These are phyloP conservation scores for Flaveria brownii DNA, from an alignment of 129 eudicot genomes.

Conservation along the genomic window DNA sequence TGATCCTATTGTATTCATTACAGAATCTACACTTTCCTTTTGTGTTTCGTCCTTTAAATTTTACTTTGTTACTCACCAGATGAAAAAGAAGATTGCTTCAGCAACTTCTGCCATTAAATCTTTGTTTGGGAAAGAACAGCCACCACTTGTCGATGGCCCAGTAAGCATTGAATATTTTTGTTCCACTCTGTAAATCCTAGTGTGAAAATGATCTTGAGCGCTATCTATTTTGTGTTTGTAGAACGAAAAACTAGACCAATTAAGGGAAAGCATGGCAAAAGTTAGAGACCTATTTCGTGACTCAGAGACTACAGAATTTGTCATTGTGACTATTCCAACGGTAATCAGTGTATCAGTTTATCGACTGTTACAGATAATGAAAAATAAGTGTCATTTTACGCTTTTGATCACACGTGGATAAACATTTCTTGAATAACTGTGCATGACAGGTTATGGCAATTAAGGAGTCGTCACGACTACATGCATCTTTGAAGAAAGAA, in stretches of 20 bases:
- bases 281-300: constrained; percentile 69
- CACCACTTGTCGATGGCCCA: constrained; percentile 34
- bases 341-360: constrained; percentile 26
- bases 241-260: constrained; percentile 54
- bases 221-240: constrained; percentile 24
- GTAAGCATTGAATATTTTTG: constrained; percentile 37
- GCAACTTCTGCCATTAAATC: constrained; percentile 65
- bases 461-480: constrained; percentile 57
- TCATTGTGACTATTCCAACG: constrained; percentile 74
- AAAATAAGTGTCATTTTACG: neutral
- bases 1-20: neutral
- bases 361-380: neutral
- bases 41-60: constrained; percentile 12
- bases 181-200: neutral
- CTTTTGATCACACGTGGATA: neutral
- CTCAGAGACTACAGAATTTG: constrained; percentile 53
- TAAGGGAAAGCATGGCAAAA: constrained; percentile 56
- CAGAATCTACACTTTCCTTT: neutral
- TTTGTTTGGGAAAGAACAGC: constrained; percentile 46
- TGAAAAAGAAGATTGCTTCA: constrained; percentile 49
- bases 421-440: neutral
- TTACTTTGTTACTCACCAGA: constrained; percentile 33
- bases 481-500: constrained; percentile 67
- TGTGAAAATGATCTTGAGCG: neutral
- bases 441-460: constrained; percentile 63